Base-by-base conservation (phyloP, 2,329 filamentous ascomycete species). In the Fusarium goolgardi region DNA sequence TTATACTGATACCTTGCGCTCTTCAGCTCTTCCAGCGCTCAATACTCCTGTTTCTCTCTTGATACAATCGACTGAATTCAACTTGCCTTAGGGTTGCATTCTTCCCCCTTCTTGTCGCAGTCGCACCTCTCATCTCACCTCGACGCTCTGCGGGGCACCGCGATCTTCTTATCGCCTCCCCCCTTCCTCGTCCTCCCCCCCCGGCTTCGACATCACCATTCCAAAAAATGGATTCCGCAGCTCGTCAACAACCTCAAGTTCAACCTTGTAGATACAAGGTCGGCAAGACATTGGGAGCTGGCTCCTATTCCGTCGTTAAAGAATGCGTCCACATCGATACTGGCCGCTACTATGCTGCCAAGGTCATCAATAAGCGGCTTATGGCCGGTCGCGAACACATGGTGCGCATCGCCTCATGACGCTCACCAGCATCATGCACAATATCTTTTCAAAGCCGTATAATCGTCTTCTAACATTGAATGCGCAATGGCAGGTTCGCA, bases 291-390 rank as follows among this genome's bases (percentile, higher is more conserved):
- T 84, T 99, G 57, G 96, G 96, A 67, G 94, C 96, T 34, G 96
- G 96, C 69, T 97, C 94, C 59, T 99, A 99, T 82, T 97, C 94
- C 37, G 96, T 98, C 50, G 96, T 99, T 67, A 98, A 98, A 80
- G 96, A 99, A 82, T 99, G 96, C 78, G 94, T 98, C 29, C 96
- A 99, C 79, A 98, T 98, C 75, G 95, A 98, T 74, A 98, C 96
- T 0, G 95, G 95, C 45, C 90, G 94, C 71, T 98, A 97, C 81
- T 99, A 98, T 89, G 96, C 96, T 29, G 95, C 96, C 65, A 99
- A 99, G 80, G 96, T 99, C 67, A 99, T 99, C 81, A 99, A 99
- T 83, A 99, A 99, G 86, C 87, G 95, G 59, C 84, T 99, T 71
- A 99, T 99, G 96, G 92, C 94, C 9, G 96, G 96, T 34, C 88